Evolutionary conservation across 768 basidiomycete species (phyloP).

Genomic region (Auriscalpium vulgare): DNA sequence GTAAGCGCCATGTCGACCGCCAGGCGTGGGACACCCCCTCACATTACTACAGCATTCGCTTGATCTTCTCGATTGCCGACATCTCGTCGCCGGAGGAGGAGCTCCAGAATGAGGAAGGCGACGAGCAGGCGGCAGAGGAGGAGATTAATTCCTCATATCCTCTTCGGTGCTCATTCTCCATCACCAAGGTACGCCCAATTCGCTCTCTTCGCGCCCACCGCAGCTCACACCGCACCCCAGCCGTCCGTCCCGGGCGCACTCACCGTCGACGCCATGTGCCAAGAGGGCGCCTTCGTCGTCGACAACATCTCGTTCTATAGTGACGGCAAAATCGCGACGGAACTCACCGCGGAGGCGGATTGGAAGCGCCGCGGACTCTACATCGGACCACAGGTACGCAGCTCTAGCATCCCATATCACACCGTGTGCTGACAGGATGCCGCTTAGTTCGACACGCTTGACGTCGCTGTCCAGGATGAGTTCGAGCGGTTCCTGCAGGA

Average conservation of each 20-base stretch:
- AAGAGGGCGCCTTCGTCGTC: conserved; percentile 75
- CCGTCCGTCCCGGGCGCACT: conserved; percentile 52
- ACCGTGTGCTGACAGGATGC: not conserved
- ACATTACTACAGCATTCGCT: conserved; percentile 51
- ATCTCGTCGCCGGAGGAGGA: conserved; percentile 43
- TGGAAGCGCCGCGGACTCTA: conserved; percentile 90
- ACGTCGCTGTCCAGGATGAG: conserved; percentile 79
- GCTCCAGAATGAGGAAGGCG: conserved; percentile 30
- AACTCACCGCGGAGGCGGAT: conserved; percentile 81
- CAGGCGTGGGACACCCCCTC: not conserved
- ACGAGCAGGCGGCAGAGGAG: conserved; percentile 31
- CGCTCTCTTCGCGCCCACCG: not conserved
- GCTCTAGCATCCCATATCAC: conserved; percentile 6
- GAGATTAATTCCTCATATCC: conserved; percentile 45
- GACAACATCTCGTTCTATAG: conserved; percentile 87
- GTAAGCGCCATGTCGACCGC: conserved; percentile 36
- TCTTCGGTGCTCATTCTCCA: conserved; percentile 70
- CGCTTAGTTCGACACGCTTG: conserved; percentile 80
- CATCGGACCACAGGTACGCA: conserved; percentile 76
- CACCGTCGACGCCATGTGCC: conserved; percentile 68
- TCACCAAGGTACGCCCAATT: conserved; percentile 61
- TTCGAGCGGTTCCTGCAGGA: conserved; percentile 87
- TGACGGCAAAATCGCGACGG: conserved; percentile 63
- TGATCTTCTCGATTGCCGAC: conserved; percentile 92
- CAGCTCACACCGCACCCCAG: conserved; percentile 24